A percentile compares a stretch with the other conserved stretches of the same genome.
phyloP scores from a whole-genome alignment of 1,284 basidiomycete genomes.

The Trichosporon sp. region DNA sequence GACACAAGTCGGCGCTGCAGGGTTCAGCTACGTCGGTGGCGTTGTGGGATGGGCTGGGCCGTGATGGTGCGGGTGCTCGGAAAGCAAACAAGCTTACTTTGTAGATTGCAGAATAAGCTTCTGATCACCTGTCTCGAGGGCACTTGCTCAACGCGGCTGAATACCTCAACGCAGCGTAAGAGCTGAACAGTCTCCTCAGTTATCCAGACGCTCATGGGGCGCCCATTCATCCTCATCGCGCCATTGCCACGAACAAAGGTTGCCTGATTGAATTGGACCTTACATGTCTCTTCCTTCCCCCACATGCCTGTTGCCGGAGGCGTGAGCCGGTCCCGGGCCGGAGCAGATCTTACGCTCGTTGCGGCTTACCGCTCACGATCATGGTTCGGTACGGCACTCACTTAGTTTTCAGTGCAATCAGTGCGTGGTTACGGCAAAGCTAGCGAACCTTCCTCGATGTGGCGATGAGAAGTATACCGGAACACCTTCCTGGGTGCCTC shows the following conservation, averaged over 20 bases:
- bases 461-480: too few relatives aligned
- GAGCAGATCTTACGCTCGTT: not conserved
- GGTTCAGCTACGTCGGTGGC: not conserved
- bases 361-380: not conserved
- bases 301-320: not conserved
- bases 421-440: constrained; percentile 3
- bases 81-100: constrained; percentile 9
- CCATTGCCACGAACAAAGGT: not conserved
- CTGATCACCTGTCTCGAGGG: not conserved
- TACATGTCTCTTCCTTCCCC: not conserved
- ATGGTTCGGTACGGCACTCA: not conserved
- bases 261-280: not conserved
- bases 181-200: not conserved
- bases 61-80: not conserved
- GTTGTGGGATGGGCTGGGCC: not conserved
- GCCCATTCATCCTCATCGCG: not conserved
- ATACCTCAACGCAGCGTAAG: not conserved
- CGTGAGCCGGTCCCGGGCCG: not conserved
- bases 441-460: not conserved
- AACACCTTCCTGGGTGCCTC: too few relatives aligned
- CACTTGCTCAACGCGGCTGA: not conserved
- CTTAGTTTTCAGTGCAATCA: not conserved
- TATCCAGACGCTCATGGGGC: not conserved
- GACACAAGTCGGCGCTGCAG: not conserved
- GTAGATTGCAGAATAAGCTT: constrained; percentile 1